These are phyloP conservation scores for Cymbomonas tetramitiformis DNA, from an alignment of 139 green algal genomes.

Conservation along the genomic window DNA sequence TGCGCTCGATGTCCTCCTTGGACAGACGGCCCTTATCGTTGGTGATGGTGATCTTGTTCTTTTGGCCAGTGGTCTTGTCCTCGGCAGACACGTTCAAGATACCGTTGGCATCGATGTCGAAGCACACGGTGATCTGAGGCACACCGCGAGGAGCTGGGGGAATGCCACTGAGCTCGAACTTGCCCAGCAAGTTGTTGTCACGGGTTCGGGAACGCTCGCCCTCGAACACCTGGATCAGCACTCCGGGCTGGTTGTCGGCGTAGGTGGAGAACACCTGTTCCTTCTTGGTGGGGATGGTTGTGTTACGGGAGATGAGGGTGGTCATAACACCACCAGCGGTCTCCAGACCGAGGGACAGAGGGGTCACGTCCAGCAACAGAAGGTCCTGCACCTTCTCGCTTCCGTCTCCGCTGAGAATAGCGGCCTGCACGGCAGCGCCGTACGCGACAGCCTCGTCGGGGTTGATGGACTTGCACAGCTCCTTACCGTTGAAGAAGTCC, in stretches of 20 bases:
- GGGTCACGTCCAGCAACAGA: slow-evolving; percentile 90
- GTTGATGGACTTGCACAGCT: slow-evolving; percentile 98
- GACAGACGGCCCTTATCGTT: slow-evolving; percentile 95
- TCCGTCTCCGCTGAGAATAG: slow-evolving; percentile 81
- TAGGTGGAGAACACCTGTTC: slow-evolving; percentile 98
- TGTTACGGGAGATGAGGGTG: slow-evolving; percentile 87
- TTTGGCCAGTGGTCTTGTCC: slow-evolving; percentile 87
- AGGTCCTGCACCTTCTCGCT: slow-evolving; percentile 94
- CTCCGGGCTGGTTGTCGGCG: slow-evolving; percentile 92
- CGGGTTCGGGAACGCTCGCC: slow-evolving; percentile 76
- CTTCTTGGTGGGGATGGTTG: slow-evolving; percentile 98
- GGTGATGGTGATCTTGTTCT: slow-evolving; percentile 99
- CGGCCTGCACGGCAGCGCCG: slow-evolving; percentile 84
- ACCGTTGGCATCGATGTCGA: slow-evolving; percentile 97
- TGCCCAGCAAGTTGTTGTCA: slow-evolving; percentile 95
- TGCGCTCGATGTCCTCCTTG: slow-evolving; percentile 97
- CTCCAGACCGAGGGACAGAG: slow-evolving; percentile 87
- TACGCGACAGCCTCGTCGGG: slow-evolving; percentile 97
- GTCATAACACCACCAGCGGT: slow-evolving; percentile 85
- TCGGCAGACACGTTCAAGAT: slow-evolving; percentile 94
- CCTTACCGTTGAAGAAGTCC: slow-evolving; percentile 99
- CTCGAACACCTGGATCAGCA: slow-evolving; percentile 89
- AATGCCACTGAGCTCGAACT: slow-evolving; percentile 96
- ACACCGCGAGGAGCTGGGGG: slow-evolving; percentile 87
- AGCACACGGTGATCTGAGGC: slow-evolving; percentile 90